These are phyloP conservation scores for Aureobasidium vineae DNA, from an alignment of 2,329 filamentous ascomycete genomes.

Conservation along the genomic window DNA sequence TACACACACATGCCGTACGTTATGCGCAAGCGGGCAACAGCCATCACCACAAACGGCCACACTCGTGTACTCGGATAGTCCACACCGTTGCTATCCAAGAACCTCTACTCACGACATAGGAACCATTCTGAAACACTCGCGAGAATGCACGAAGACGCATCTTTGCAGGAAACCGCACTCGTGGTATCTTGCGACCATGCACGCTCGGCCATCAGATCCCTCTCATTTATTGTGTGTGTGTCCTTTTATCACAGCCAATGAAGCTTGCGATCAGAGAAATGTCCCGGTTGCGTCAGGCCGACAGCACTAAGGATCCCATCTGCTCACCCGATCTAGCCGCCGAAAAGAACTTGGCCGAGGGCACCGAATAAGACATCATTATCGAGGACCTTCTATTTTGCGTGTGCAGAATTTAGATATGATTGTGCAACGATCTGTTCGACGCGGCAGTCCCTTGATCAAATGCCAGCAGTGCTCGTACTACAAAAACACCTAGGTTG, in stretches of 20 bases:
- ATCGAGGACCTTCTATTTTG: not conserved
- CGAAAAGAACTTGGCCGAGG: not conserved
- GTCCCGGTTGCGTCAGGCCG: constrained; percentile 10
- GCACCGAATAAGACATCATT: not conserved
- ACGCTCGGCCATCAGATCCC: constrained; percentile 7
- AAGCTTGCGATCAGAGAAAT: not conserved
- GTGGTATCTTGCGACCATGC: constrained; percentile 15
- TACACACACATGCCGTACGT: not conserved
- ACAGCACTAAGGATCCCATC: constrained; percentile 5
- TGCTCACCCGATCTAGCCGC: constrained; percentile 10
- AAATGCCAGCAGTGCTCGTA: not conserved
- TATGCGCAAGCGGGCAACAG: constrained; percentile 15
- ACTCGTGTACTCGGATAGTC: not conserved
- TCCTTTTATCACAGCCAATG: not conserved
- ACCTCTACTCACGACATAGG: constrained; percentile 21
- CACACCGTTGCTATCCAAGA: constrained; percentile 23
- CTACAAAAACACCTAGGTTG: not conserved
- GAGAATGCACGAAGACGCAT: constrained; percentile 18
- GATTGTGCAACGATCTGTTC: constrained; percentile 1
- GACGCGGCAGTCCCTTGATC: not conserved
- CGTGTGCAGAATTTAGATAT: not conserved
- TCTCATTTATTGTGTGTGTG: constrained; percentile 9
- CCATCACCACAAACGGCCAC: constrained; percentile 19
- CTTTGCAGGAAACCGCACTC: constrained; percentile 9
- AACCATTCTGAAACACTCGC: constrained; percentile 22